Evolutionary conservation across 129 eudicot genomes (phyloP).

Genomic region (Daucus carota): DNA sequence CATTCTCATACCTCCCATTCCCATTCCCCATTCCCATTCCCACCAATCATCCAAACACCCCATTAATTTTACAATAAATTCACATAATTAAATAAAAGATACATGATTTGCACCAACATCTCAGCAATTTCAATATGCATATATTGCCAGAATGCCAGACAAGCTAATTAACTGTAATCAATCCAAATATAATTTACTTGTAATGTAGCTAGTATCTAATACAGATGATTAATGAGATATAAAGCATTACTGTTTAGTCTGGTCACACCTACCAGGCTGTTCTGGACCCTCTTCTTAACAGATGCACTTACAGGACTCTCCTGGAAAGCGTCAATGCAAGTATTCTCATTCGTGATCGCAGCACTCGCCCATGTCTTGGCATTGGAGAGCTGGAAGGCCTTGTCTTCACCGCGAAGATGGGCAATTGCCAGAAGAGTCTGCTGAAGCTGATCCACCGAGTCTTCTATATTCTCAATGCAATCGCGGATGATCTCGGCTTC

Average conservation of each 20-base stretch:
- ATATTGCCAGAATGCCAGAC: too few relatives aligned
- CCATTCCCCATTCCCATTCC: too few relatives aligned
- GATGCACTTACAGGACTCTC: constrained; percentile 30
- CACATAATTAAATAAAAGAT: not conserved
- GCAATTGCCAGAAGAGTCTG: not conserved
- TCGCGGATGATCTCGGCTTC: constrained; percentile 42
- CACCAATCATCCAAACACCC: too few relatives aligned
- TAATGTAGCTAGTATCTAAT: not conserved
- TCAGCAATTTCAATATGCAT: not conserved
- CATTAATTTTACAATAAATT: not conserved
- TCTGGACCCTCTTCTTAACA: constrained; percentile 39
- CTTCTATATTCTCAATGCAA: constrained; percentile 46
- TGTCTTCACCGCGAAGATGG: not conserved
- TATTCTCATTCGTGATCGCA: constrained; percentile 63
- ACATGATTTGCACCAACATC: not conserved
- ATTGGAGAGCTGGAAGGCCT: not conserved
- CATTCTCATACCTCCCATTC: too few relatives aligned
- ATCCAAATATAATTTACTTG: too few relatives aligned
- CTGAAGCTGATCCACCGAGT: constrained; percentile 41
- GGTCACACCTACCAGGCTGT: constrained; percentile 30
- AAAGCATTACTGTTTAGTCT: constrained; percentile 57
- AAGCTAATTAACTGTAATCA: too few relatives aligned
- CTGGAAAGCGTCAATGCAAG: constrained; percentile 64
- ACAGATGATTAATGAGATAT: constrained; percentile 43
- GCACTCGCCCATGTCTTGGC: constrained; percentile 64